These are phyloP conservation scores for Colletotrichum tabaci DNA, from an alignment of 2,329 filamentous ascomycete genomes.

Conservation along the genomic window DNA sequence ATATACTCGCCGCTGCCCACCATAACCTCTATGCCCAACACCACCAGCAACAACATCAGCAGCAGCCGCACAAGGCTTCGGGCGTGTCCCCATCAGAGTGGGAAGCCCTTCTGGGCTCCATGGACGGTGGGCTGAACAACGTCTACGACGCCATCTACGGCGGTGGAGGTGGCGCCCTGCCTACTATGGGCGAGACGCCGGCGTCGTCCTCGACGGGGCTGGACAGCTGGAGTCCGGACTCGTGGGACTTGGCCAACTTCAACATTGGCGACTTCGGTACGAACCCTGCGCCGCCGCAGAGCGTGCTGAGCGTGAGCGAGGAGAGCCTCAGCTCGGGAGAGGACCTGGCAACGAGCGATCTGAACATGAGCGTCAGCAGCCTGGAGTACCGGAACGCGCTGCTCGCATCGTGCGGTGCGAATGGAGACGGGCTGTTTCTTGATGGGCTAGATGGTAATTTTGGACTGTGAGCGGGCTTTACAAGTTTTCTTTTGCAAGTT, in stretches of 20 bases:
- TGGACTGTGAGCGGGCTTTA: slow-evolving; percentile 50
- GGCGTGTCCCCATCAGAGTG: slow-evolving; percentile 78
- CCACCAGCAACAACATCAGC: slow-evolving; percentile 45
- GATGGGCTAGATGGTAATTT: slow-evolving; percentile 61
- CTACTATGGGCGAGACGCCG: slow-evolving; percentile 62
- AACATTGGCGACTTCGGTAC: slow-evolving; percentile 64
- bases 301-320: slow-evolving; percentile 70
- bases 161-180: slow-evolving; percentile 62
- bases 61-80: slow-evolving; percentile 54
- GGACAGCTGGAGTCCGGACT: slow-evolving; percentile 69
- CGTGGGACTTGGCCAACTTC: slow-evolving; percentile 69
- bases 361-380: slow-evolving; percentile 50
- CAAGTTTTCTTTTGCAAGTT: too few species aligned
- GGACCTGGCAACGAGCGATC: slow-evolving; percentile 54
- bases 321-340: slow-evolving; percentile 71
- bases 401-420: slow-evolving; percentile 43
- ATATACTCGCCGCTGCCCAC: slow-evolving; percentile 35
- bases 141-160: slow-evolving; percentile 90
- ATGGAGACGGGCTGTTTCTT: slow-evolving; percentile 49
- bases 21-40: slow-evolving; percentile 53
- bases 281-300: slow-evolving; percentile 62
- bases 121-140: slow-evolving; percentile 85
- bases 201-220: slow-evolving; percentile 54
- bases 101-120: slow-evolving; percentile 84
- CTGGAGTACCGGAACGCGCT: slow-evolving; percentile 54